These are phyloP conservation scores for Wickerhamiella occidentalis DNA, from an alignment of 805 yeast species.

Conservation along the genomic window DNA sequence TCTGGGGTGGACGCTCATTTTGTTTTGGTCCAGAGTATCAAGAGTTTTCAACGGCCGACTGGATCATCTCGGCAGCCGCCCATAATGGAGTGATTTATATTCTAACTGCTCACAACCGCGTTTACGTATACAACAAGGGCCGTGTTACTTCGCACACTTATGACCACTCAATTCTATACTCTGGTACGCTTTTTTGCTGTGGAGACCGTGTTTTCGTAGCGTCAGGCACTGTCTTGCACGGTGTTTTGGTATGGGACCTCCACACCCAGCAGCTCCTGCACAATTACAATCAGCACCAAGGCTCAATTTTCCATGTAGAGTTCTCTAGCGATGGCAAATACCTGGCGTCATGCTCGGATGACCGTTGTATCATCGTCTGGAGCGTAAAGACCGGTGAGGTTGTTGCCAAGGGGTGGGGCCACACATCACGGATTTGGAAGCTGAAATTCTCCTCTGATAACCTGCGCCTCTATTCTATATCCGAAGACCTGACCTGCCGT, in stretches of 20 bases:
- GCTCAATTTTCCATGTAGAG: constrained; percentile 76
- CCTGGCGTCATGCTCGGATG: constrained; percentile 83
- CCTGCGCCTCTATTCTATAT: constrained; percentile 44
- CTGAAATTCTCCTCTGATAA: constrained; percentile 40
- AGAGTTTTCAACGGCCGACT: constrained; percentile 46
- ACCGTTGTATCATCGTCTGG: constrained; percentile 75
- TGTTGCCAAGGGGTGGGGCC: constrained; percentile 89
- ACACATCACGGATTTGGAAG: constrained; percentile 87
- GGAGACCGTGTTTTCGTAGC: constrained; percentile 43
- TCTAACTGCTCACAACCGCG: constrained; percentile 70
- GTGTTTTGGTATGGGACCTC: constrained; percentile 62
- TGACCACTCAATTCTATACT: constrained; percentile 75
- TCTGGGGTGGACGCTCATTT: constrained; percentile 67
- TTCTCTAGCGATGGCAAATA: constrained; percentile 43
- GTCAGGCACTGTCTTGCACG: constrained; percentile 90
- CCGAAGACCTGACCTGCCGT: constrained; percentile 81
- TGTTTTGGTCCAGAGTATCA: constrained; percentile 25
- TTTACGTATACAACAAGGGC: constrained; percentile 28
- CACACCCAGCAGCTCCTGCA: constrained; percentile 35
- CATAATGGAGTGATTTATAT: constrained; percentile 35
- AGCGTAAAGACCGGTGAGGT: constrained; percentile 44
- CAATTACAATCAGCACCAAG: constrained; percentile 66
- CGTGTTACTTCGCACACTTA: constrained; percentile 14
- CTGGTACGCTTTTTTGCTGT: constrained; percentile 54
- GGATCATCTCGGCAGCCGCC: constrained; percentile 54